Evolutionary conservation across 2,329 filamentous ascomycete genomes (phyloP), one percentile per base, ranked within the genome.

Genomic region (Aspergillus pseudotamarii): DNA sequence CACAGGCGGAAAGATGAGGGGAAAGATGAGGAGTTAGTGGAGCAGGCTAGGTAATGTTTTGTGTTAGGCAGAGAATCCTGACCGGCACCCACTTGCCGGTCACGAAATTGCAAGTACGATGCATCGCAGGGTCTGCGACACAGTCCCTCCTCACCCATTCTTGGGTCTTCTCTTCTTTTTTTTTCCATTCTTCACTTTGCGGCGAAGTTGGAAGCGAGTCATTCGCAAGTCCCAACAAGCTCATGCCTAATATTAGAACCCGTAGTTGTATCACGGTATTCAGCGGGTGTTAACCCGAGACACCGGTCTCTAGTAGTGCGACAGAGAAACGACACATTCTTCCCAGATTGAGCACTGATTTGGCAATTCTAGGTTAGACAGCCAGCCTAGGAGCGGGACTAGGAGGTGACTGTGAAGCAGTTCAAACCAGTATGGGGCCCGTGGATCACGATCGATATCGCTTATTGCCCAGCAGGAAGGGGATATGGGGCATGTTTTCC

Each of bases 221-320:
- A 54, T 36, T 36, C 12, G 5, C 8, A 21, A 38, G n/a, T 26
- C 5, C n/a, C 51, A 55, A 36, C 32, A 55, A 55, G 51, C 51
- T 55, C 51, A 38, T 36, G 32, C 36, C 51, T 55, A 55, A 55
- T 55, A 55, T 55, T 55, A 55, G 51, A 23, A 55, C 51, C 51
- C 32, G 32, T 36, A 38, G 32, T 55, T 41, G 51, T 55, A 11
- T 38, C 51, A 38, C 21, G 12, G 51, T 14, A 55, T 14, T 26
- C 26, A 38, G 51, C 51, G 32, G 32, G 21, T 55, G 14, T 38
- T 11, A 55, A 55, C 21, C 51, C 51, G 51, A 55, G 51, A 55
- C 51, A 55, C 51, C 32, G 51, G 51, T 23, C 36, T 21, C 34
- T 6, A 38, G 51, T 55, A 38, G 51, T 55, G 51, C 32, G 51